Conservation (phyloP, 75 land plant genomes). For the Ceratopteris richardii region DNA sequence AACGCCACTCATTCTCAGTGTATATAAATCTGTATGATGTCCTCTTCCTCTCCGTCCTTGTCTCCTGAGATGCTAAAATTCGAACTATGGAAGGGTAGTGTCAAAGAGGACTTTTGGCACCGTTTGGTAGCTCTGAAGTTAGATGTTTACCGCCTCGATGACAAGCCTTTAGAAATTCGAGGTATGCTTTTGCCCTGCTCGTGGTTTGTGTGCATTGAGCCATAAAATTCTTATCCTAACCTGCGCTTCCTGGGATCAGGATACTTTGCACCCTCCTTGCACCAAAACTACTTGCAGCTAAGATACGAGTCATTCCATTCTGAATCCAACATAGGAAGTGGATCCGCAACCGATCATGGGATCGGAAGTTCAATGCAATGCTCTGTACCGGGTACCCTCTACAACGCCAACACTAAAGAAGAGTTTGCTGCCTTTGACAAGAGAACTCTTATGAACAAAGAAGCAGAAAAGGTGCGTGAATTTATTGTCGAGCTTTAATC, state of each 20-base stretch:
- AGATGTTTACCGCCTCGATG: slow-evolving; percentile 55
- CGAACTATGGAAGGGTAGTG: slow-evolving; percentile 60
- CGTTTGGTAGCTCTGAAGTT: slow-evolving; percentile 74
- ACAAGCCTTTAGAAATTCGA: slow-evolving; percentile 53
- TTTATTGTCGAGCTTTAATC: neutral
- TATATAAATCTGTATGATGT: too few species aligned
- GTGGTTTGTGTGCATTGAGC: neutral
- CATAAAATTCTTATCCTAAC: too few species aligned
- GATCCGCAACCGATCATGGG: slow-evolving; percentile 18
- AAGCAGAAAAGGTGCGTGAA: slow-evolving; percentile 69
- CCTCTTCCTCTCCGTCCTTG: too few species aligned
- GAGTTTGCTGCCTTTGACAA: slow-evolving; percentile 65
- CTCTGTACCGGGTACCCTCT: slow-evolving; percentile 70
- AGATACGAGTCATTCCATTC: slow-evolving; percentile 70
- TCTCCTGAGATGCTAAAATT: slow-evolving; percentile 32
- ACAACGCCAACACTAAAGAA: slow-evolving; percentile 84
- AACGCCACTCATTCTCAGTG: too few species aligned
- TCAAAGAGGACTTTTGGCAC: slow-evolving; percentile 90
- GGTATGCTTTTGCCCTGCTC: slow-evolving; percentile 21
- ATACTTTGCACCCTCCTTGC: slow-evolving; percentile 78
- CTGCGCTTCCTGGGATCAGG: slow-evolving; percentile 55
- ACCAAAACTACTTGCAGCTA: slow-evolving; percentile 69
- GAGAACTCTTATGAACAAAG: slow-evolving; percentile 36
- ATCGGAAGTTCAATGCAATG: slow-evolving; percentile 81
- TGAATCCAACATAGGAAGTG: slow-evolving; percentile 22